Base-by-base conservation (phyloP, 2,329 filamentous ascomycete genomes). In the Microsporum canis region DNA sequence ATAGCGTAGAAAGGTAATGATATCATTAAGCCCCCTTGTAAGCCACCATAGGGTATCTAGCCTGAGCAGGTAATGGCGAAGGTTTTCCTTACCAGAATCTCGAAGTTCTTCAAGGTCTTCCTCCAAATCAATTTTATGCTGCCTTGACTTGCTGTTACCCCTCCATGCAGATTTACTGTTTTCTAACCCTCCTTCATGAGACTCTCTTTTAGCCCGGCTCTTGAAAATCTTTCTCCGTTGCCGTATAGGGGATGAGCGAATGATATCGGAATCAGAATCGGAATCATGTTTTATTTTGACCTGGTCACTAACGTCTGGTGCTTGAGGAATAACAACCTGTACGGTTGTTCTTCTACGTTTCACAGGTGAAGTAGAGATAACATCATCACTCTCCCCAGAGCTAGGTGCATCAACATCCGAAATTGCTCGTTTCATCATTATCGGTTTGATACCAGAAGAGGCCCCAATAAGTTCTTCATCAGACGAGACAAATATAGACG, bases 31-130 rank as follows among this genome's bases (percentile, higher is more conserved):
- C 3, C 14, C 7, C 14, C 39, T 10, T 41, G 14, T 41, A 41
- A 41, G 14, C 6, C 14, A 41, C 3, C 3, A 41, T n/a, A 41
- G 14, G 12, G 12, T 12, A 3, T 41, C 14, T n/a, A n/a, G 7
- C 14, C 39, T 41, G 12, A 41, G 17, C n/a, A 7, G 2, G 7
- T n/a, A 17, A 45, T 45, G 12, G 8, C 12, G 17, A 45, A 45
- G n/a, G 49, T 29, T 29, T 33, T 36, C 12, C 59, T 55, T 71
- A 74, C 75, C 72, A 58, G 77, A 78, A 62, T 77, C 75, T 53
- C 73, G 71, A 3, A 79, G 70, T 61, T 76, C 75, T 58, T 72
- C 69, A 3, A 79, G 65, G 63, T 79, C 77, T 58, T 77, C 76
- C 41, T 76, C 71, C 1, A 79, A 63, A 62, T 79, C 77, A 23